Evolutionary conservation across 2,329 filamentous ascomycete genomes (phyloP), one percentile per base, ranked within the genome.

Genomic region (Penicillium sp.): DNA sequence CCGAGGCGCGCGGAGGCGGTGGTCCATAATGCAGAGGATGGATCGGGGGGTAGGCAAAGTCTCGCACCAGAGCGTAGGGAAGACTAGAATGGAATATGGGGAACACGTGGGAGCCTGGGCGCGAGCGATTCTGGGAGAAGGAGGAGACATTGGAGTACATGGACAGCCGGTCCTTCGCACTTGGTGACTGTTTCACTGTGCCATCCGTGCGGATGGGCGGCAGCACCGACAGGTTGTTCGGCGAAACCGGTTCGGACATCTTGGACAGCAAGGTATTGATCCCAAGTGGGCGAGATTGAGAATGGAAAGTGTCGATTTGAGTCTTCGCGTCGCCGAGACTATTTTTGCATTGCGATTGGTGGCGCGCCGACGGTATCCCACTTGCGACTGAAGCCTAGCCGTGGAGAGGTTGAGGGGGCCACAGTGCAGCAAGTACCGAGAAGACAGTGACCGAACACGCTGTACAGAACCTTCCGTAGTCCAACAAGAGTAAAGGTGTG

Each of bases 21-120:
- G 92, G 88, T 1, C 93, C 93, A 77, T 95, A 95, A 75, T 97
- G 93, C 70, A 96, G 79, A 38, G 89, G 90, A 69, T 97, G 88
- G 47, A 80, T 79, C 24, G 81, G 68, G 28, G 89, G 83, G 68
- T 97, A 98, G 59, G 93, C 93, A 73, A 97, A 98, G 77, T 98
- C 93, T 64, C 93, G 87, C 57, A 98, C 91, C 39, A 89, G 78
- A n/a, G 90, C 84, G 69, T 96, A 96, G 6, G 88, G 72, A 15
- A 96, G 81, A 66, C 84, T 95, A 50, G 90, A 93, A 62, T 89
- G 86, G 70, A 89, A 93, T 62, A 87, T 77, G 13, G 89, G 87
- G 65, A 93, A 92, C 55, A 88, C 79, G 64, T 87, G 81, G n/a
- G 89, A 95, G 48, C 80, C 79, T 18, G 90, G 89, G 53, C 89